Conservation (phyloP, 225 moss, liverwort and hornwort species). For the Physcomitrium patens region DNA sequence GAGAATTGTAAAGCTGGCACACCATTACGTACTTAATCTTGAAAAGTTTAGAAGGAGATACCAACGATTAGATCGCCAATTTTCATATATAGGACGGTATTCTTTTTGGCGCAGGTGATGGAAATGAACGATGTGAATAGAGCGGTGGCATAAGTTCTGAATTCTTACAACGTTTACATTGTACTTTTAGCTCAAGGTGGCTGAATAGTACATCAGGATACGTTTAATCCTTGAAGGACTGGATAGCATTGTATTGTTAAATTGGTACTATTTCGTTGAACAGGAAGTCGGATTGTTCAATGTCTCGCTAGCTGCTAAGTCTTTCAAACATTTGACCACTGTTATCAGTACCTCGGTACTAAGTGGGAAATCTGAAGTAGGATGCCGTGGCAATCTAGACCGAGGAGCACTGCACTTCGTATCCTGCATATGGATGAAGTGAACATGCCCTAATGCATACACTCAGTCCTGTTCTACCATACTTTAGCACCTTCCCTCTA, state of each 20-base stretch:
- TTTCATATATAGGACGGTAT: background rate
- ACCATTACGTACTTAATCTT: background rate
- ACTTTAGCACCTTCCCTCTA: background rate
- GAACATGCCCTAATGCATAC: background rate
- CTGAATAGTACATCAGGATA: no score
- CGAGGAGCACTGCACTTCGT: background rate
- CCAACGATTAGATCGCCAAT: background rate
- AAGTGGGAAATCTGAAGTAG: background rate
- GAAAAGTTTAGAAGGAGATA: background rate
- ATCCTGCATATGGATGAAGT: background rate
- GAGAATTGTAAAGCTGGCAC: background rate
- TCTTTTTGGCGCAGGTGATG: background rate
- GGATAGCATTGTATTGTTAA: no score
- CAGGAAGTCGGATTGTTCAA: background rate
- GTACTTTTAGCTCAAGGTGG: background rate
- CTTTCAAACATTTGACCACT: background rate
- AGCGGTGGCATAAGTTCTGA: background rate
- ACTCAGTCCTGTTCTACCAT: background rate
- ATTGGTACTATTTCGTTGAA: background rate
- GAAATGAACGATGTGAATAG: background rate
- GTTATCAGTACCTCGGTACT: no score
- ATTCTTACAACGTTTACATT: background rate
- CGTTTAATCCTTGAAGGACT: no score
- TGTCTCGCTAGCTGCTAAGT: no score
- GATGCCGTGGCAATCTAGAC: background rate